Evolutionary conservation across 78 protist genomes (phyloP).

Genomic region (Speleostelium caveatum): DNA sequence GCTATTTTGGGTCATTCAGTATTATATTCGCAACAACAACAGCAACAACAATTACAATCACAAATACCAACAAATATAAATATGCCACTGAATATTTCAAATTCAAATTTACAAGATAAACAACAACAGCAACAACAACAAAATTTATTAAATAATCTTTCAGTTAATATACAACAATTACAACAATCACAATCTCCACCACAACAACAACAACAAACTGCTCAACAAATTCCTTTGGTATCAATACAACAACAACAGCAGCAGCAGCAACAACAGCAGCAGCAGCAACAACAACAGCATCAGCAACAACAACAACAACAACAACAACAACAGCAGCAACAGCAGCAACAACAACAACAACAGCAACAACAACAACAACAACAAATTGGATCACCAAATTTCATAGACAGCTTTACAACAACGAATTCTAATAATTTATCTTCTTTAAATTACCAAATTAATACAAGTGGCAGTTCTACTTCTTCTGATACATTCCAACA

Average conservation of each 20-base stretch:
- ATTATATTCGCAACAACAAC: slow-evolving; percentile 8
- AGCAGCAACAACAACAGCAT: slow-evolving; percentile 13
- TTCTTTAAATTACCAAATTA: neutral
- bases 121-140: neutral
- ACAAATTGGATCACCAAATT: neutral
- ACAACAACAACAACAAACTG: slow-evolving; percentile 17
- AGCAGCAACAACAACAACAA: slow-evolving; percentile 19
- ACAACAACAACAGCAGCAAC: slow-evolving; percentile 10
- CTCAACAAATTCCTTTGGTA: neutral
- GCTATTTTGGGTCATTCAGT: slow-evolving; percentile 48
- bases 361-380: slow-evolving; percentile 26
- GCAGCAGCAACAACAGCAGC: neutral
- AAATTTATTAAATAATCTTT: neutral
- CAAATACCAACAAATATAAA: slow-evolving; percentile 60
- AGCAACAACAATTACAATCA: too few relatives aligned
- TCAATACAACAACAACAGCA: slow-evolving; percentile 6
- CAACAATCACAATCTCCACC: neutral
- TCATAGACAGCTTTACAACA: slow-evolving; percentile 1
- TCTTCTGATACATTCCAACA: neutral
- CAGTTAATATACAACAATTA: neutral
- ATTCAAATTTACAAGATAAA: neutral
- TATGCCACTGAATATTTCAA: slow-evolving; percentile 6
- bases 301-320: neutral
- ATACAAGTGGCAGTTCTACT: neutral
- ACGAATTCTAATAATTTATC: neutral